Percentiles rank a stretch among this genome's conserved stretches.
Evolutionary conservation across 139 green algal species (phyloP).

Genomic region (Astrephomene gubernaculifera): DNA sequence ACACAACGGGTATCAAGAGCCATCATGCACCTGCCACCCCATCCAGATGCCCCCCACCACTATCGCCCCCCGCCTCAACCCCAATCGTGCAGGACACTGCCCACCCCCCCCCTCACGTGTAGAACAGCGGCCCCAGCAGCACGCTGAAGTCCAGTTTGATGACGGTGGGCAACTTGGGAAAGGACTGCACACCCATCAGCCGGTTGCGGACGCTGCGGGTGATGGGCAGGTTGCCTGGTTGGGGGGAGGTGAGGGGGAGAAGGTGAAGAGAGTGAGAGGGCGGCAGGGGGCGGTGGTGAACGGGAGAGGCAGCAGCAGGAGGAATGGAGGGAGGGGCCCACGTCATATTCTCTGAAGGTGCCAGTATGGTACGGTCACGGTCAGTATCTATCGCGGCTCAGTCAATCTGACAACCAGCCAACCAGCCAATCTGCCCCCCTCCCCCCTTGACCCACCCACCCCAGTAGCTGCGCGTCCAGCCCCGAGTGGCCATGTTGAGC

Average conservation of each 20-base stretch:
- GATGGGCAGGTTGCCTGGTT: conserved; percentile 1
- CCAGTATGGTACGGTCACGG: not conserved
- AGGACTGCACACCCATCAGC: conserved; percentile 65
- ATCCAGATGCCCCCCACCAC: too few species aligned
- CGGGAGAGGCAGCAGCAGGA: not conserved
- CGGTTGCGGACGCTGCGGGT: conserved; percentile 7
- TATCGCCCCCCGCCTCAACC: conserved; percentile 4
- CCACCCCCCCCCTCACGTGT: conserved; percentile 57
- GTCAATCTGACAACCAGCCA: not conserved
- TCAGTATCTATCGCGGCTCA: not conserved
- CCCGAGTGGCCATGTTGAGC: conserved; percentile 34
- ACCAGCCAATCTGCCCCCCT: not conserved
- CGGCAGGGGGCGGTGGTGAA: too few species aligned
- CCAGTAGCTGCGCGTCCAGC: conserved; percentile 21
- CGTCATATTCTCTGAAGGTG: not conserved
- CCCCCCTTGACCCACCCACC: not conserved
- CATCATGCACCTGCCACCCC: too few species aligned
- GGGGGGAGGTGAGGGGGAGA: not conserved
- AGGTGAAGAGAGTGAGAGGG: not conserved
- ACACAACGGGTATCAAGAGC: too few species aligned
- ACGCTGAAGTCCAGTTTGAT: conserved; percentile 82
- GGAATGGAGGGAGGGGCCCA: not conserved
- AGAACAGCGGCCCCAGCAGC: conserved; percentile 88
- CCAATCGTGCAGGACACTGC: not conserved
- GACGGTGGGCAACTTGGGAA: conserved; percentile 66